Evolutionary conservation across 73 alveolate species (phyloP), one percentile per base, ranked within the genome.

Genomic region (Durusdinium trenchii): DNA sequence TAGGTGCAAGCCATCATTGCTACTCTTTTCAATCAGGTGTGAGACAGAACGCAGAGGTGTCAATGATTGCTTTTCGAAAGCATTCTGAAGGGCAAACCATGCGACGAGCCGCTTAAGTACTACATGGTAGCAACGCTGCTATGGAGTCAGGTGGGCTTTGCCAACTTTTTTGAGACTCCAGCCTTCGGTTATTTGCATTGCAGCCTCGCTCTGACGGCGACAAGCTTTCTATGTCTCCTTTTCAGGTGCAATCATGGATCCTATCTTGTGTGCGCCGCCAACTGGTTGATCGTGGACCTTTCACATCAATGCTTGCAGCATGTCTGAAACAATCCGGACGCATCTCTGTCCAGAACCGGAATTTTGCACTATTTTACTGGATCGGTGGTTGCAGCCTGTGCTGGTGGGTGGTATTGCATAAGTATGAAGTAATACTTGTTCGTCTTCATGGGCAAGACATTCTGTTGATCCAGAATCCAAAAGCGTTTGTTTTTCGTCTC

Each of bases 141-240:
- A 14, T 83, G 93, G 93, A 83, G 93, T 73, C 93, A 83, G 93
- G 93, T 18, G 71, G 69, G 93, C n/a, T 23, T 78, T 60, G 30
- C 6, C 18, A 60, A 60, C 73, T 23, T 32, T 23, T 60, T 23
- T 60, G 73, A 60, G 73, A 23, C 69, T 73, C 84, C 50, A 18
- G 26, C 35, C 14, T 73, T 36, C 69, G 69, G 69, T 12, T 23
- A 57, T 16, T 23, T 57, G 23, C 32, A 57, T 57, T 16, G 23
- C 12, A 57, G 12, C 23, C 23, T 57, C 12, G 69, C 12, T 57
- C 54, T 9, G 7, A 73, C 35, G 5, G 73, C 73, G 73, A 60
- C 73, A 60, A 23, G 73, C 73, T 23, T 32, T 1, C 18, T 60
- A 23, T 73, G 84, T n/a, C 18, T 51, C 42, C 12, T 18, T 36